Percentiles rank a stretch among this genome's conserved stretches.
phyloP scores from a whole-genome alignment of 306 rosid species.

The Alnus rubra region DNA sequence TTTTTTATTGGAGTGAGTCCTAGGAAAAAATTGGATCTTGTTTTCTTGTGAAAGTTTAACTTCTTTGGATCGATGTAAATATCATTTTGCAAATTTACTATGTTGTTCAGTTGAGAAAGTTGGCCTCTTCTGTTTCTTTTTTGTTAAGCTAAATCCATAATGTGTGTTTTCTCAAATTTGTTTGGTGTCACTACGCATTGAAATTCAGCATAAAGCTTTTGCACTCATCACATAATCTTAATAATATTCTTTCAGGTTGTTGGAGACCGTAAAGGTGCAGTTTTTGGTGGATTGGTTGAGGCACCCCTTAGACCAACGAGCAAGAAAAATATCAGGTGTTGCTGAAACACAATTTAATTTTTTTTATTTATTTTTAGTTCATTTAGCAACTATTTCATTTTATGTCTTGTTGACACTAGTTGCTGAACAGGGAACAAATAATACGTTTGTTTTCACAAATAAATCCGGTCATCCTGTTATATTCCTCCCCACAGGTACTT shows the following conservation, averaged over 20 bases:
- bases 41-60: neutral
- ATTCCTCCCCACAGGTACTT: constrained; percentile 86
- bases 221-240: neutral
- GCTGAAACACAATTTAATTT: constrained; percentile 11
- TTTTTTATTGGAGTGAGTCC: neutral
- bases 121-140: neutral
- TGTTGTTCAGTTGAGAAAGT: neutral
- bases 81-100: neutral
- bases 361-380: constrained; percentile 11
- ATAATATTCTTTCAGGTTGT: constrained; percentile 61
- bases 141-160: neutral
- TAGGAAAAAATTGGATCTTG: neutral
- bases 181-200: neutral
- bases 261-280: constrained; percentile 81
- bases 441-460: constrained; percentile 79
- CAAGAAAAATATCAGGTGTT: constrained; percentile 86
- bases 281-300: constrained; percentile 93
- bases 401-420: constrained; percentile 32
- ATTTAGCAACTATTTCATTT: constrained; percentile 17
- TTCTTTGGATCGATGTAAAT: neutral
- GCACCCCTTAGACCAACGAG: constrained; percentile 76
- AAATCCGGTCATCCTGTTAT: constrained; percentile 63
- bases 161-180: neutral
- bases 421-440: constrained; percentile 77
- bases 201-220: neutral